These are phyloP conservation scores for Leavenworthia alabamica DNA, from an alignment of 345 rosid genomes.

Conservation along the genomic window DNA sequence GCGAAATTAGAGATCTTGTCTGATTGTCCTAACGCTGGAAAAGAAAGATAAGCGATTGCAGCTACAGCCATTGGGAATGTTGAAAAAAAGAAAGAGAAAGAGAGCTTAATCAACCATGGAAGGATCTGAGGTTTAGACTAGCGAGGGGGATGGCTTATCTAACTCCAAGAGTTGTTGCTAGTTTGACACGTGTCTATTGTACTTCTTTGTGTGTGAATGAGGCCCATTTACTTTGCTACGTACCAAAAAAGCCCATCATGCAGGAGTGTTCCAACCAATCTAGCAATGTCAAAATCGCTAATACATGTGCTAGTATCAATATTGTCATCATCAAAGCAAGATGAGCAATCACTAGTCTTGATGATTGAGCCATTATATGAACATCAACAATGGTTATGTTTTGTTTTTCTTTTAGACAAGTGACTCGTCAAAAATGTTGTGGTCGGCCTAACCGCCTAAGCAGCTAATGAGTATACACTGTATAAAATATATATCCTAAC, in stretches of 20 bases:
- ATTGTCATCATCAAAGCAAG: too few relatives aligned
- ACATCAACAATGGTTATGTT: too few relatives aligned
- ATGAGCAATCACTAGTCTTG: too few relatives aligned
- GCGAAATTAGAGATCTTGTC: constrained; percentile 35
- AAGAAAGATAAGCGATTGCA: constrained; percentile 61
- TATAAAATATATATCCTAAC: neutral
- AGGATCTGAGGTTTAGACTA: constrained; percentile 8
- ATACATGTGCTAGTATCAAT: too few relatives aligned
- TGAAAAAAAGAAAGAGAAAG: neutral
- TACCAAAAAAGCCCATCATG: neutral
- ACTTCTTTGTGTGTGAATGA: neutral
- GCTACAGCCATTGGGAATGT: constrained; percentile 51
- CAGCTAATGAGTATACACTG: neutral
- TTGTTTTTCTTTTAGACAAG: too few relatives aligned
- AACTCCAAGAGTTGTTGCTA: constrained; percentile 18
- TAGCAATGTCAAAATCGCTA: too few relatives aligned
- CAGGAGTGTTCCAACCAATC: too few relatives aligned
- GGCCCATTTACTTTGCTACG: neutral
- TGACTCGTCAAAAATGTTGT: too few relatives aligned
- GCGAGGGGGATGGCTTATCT: constrained; percentile 23
- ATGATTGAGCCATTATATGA: too few relatives aligned
- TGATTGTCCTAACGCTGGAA: constrained; percentile 52
- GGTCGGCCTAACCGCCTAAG: neutral
- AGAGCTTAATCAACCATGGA: constrained; percentile 11
- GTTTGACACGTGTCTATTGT: constrained; percentile 22